phyloP scores from a whole-genome alignment of 305 asterid species.

The Fraxinus nigra region DNA sequence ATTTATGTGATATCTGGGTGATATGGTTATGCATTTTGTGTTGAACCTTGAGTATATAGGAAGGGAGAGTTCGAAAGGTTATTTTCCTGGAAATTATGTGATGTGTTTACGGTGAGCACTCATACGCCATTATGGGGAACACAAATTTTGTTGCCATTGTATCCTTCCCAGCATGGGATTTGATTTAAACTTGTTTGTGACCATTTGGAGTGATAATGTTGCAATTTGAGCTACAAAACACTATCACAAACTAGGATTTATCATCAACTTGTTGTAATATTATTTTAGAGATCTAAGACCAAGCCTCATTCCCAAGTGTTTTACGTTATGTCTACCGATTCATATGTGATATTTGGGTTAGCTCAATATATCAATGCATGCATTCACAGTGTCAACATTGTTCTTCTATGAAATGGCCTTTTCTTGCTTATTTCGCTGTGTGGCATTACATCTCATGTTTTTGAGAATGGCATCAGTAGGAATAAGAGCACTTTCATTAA shows the following conservation, averaged over 20 bases:
- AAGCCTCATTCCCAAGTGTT: neutral
- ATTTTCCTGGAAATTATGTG: neutral
- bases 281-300: neutral
- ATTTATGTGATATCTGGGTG: neutral
- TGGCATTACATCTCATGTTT: conserved; percentile 13
- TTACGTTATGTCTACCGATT: neutral
- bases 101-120: neutral
- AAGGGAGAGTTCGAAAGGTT: neutral
- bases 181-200: neutral
- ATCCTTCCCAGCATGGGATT: neutral
- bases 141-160: neutral
- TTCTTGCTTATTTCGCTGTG: neutral
- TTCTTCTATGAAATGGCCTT: conserved; percentile 3
- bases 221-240: neutral
- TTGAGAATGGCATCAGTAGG: conserved; percentile 7
- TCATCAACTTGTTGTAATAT: neutral
- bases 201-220: neutral
- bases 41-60: neutral
- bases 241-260: neutral
- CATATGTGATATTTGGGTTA: neutral
- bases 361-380: neutral
- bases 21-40: conserved; percentile 4
- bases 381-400: neutral
- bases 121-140: neutral
- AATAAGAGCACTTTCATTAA: neutral